Evolutionary conservation across 2,329 filamentous ascomycete species (phyloP).

Genomic region (Leptographium lundbergii): DNA sequence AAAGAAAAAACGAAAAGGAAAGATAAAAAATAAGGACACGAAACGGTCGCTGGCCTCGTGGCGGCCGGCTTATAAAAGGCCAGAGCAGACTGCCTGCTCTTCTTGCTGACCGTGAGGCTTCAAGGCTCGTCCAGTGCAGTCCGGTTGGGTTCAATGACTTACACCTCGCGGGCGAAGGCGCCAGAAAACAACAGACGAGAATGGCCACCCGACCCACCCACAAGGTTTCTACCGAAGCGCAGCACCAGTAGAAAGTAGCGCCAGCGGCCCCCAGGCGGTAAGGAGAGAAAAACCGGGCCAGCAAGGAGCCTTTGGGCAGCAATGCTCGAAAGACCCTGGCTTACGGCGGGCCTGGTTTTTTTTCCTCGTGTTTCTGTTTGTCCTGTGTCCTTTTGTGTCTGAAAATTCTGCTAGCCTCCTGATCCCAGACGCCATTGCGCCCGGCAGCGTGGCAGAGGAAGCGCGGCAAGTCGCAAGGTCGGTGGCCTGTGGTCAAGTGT

Average conservation of each 20-base stretch:
- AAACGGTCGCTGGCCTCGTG: too few relatives aligned
- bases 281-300: not conserved
- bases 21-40: too few relatives aligned
- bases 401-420: not conserved
- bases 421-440: not conserved
- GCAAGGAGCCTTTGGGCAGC: conserved; percentile 7
- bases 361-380: not conserved
- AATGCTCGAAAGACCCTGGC: conserved; percentile 5
- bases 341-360: not conserved
- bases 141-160: not conserved
- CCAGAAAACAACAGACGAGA: not conserved
- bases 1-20: too few relatives aligned
- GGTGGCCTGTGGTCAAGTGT: not conserved
- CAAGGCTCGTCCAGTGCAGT: not conserved
- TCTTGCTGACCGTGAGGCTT: not conserved
- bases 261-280: not conserved
- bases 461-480: not conserved
- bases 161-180: not conserved
- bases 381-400: not conserved
- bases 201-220: not conserved
- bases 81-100: not conserved
- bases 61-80: not conserved
- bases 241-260: conserved; percentile 1
- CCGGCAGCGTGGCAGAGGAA: not conserved
- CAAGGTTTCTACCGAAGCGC: not conserved